These are phyloP conservation scores for Macadamia tetraphylla DNA, from an alignment of 164 flowering plant species.

Conservation along the genomic window DNA sequence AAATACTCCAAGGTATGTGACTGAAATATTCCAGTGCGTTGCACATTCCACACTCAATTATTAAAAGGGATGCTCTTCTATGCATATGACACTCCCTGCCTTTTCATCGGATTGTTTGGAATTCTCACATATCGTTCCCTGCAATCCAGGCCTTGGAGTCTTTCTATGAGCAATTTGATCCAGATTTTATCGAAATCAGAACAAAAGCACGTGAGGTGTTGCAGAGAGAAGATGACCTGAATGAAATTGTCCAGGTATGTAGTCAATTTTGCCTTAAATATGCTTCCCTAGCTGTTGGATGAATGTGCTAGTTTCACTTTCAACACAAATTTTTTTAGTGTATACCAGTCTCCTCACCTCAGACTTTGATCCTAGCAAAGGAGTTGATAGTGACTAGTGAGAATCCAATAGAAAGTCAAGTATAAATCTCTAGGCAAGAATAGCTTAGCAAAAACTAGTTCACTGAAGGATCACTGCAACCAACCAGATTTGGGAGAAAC, in stretches of 20 bases:
- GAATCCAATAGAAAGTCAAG: too few relatives aligned
- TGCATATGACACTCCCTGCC: neutral
- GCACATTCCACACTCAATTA: neutral
- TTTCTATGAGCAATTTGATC: slow-evolving; percentile 89
- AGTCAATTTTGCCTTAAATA: slow-evolving; percentile 3
- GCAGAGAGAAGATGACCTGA: slow-evolving; percentile 96
- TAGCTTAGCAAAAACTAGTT: too few relatives aligned
- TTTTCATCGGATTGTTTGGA: neutral
- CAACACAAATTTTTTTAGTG: too few relatives aligned
- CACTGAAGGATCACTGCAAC: too few relatives aligned
- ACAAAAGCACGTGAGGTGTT: slow-evolving; percentile 98
- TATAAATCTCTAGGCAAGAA: too few relatives aligned
- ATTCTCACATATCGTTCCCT: slow-evolving; percentile 5
- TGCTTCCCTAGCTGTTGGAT: neutral
- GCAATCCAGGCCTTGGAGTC: slow-evolving; percentile 80
- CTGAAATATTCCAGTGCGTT: neutral
- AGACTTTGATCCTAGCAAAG: too few relatives aligned
- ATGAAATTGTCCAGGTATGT: slow-evolving; percentile 96
- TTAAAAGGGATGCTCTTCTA: too few relatives aligned
- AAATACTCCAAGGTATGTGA: slow-evolving; percentile 77
- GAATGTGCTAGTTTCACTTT: too few relatives aligned
- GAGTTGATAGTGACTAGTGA: too few relatives aligned
- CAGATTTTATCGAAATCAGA: slow-evolving; percentile 89
- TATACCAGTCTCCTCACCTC: too few relatives aligned
- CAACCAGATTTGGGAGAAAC: too few relatives aligned